Conservation (phyloP, 1,284 basidiomycete species). For the Cutaneotrichosporon sp. region DNA sequence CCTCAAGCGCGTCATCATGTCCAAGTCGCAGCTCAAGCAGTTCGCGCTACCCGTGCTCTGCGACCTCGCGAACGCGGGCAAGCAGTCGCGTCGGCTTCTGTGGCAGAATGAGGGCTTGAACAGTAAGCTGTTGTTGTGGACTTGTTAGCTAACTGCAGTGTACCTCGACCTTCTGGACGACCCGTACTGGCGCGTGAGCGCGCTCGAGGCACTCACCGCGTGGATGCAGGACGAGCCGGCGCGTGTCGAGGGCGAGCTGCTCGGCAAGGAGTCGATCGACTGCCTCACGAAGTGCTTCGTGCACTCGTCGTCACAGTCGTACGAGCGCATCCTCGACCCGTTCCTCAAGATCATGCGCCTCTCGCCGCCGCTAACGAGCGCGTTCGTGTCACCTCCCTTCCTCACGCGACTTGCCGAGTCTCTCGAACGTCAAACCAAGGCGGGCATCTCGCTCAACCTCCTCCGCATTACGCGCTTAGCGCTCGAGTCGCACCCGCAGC, state of each 20-base stretch:
- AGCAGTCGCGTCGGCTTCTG: constrained; percentile 78
- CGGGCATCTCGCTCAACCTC: constrained; percentile 86
- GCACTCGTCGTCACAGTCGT: constrained; percentile 83
- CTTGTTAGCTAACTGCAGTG: constrained; percentile 56
- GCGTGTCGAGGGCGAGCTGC: constrained; percentile 83
- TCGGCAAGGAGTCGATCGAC: constrained; percentile 69
- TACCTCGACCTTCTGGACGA: constrained; percentile 85
- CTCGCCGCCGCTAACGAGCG: constrained; percentile 71
- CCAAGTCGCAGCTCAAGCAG: constrained; percentile 87
- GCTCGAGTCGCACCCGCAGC: constrained; percentile 84
- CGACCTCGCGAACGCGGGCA: constrained; percentile 89
- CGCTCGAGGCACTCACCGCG: constrained; percentile 83
- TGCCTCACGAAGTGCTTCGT: constrained; percentile 81
- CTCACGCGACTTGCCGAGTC: constrained; percentile 84
- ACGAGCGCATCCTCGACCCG: constrained; percentile 92
- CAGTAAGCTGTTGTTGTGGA: constrained; percentile 43
- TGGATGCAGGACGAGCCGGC: constrained; percentile 97
- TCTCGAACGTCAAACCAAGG: constrained; percentile 69
- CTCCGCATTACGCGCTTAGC: constrained; percentile 80
- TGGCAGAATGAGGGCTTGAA: constrained; percentile 84
- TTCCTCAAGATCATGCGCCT: constrained; percentile 83
- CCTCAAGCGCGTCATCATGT: constrained; percentile 81
- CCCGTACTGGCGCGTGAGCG: constrained; percentile 93
- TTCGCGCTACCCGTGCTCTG: constrained; percentile 96
- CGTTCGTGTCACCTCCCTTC: constrained; percentile 72